A percentile compares a stretch with the other conserved stretches of the same genome.
phyloP scores from a whole-genome alignment of 106 monocot genomes.

The Dactylorhiza incarnata region DNA sequence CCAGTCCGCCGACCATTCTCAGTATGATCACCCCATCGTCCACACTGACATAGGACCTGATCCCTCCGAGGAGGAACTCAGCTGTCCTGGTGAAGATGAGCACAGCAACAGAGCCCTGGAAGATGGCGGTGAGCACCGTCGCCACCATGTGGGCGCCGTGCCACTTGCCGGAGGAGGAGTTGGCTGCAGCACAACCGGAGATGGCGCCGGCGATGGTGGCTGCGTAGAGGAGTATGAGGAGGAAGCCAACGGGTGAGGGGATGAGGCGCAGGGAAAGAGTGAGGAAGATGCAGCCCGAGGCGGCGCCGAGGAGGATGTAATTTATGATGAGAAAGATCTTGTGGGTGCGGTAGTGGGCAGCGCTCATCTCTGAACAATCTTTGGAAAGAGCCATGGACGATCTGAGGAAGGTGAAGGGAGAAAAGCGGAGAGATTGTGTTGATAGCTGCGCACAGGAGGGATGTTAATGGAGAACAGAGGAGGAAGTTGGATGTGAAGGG shows the following conservation, averaged over 20 bases:
- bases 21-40: conserved; percentile 57
- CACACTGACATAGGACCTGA: conserved; percentile 54
- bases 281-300: conserved; percentile 85
- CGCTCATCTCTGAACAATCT: background rate
- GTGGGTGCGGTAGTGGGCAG: conserved; percentile 42
- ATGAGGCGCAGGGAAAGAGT: conserved; percentile 85
- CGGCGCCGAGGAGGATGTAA: conserved; percentile 75
- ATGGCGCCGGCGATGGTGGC: conserved; percentile 70
- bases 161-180: conserved; percentile 34
- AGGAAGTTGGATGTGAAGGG: too few species aligned
- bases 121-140: conserved; percentile 74
- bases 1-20: conserved; percentile 51
- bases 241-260: conserved; percentile 59
- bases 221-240: conserved; percentile 72
- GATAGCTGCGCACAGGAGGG: background rate
- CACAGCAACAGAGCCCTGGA: conserved; percentile 80
- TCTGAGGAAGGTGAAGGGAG: background rate
- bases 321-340: conserved; percentile 72
- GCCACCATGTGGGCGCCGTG: conserved; percentile 70
- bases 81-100: conserved; percentile 59
- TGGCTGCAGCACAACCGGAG: conserved; percentile 18
- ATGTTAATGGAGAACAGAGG: background rate
- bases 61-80: conserved; percentile 26
- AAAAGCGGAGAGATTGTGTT: background rate
- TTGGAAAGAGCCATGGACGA: background rate